phyloP scores from a whole-genome alignment of 108 stramenopile species.

The Cyclotella baltica region DNA sequence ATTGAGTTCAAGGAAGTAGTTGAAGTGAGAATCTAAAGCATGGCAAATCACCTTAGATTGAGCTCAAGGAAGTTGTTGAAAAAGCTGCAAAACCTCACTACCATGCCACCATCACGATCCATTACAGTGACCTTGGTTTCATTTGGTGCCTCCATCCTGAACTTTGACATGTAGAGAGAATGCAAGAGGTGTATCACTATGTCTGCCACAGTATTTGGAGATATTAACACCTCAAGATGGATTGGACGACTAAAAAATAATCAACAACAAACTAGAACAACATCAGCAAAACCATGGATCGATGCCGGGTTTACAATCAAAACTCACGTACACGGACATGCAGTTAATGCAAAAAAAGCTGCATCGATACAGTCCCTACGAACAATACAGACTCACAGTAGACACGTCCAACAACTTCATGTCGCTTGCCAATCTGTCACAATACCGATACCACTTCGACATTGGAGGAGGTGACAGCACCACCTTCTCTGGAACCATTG shows the following conservation, averaged over 20 bases:
- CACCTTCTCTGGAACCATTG: slow-evolving; percentile 33
- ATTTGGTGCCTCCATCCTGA: slow-evolving; percentile 22
- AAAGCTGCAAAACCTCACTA: too few species aligned
- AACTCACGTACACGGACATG: neutral
- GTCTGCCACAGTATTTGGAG: slow-evolving; percentile 25
- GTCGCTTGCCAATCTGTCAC: slow-evolving; percentile 2
- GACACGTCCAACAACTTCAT: neutral
- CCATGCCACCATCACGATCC: too few species aligned
- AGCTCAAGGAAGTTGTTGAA: too few species aligned
- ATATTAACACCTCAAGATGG: slow-evolving; percentile 36
- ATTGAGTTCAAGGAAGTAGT: slow-evolving; percentile 40
- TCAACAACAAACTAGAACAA: neutral
- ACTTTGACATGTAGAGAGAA: neutral
- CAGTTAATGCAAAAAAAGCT: neutral
- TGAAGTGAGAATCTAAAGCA: too few species aligned
- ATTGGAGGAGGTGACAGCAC: slow-evolving; percentile 42
- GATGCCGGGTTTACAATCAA: slow-evolving; percentile 35
- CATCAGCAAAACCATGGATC: slow-evolving; percentile 21
- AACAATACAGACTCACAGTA: slow-evolving; percentile 15
- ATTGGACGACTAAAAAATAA: slow-evolving; percentile 1
- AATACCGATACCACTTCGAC: slow-evolving; percentile 36
- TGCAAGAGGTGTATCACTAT: slow-evolving; percentile 4
- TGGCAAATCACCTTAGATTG: too few species aligned
- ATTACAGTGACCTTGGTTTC: slow-evolving; percentile 37
- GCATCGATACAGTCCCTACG: slow-evolving; percentile 7